phyloP scores from a whole-genome alignment of 495 filamentous ascomycete genomes.

The Aspergillus homomorphus region DNA sequence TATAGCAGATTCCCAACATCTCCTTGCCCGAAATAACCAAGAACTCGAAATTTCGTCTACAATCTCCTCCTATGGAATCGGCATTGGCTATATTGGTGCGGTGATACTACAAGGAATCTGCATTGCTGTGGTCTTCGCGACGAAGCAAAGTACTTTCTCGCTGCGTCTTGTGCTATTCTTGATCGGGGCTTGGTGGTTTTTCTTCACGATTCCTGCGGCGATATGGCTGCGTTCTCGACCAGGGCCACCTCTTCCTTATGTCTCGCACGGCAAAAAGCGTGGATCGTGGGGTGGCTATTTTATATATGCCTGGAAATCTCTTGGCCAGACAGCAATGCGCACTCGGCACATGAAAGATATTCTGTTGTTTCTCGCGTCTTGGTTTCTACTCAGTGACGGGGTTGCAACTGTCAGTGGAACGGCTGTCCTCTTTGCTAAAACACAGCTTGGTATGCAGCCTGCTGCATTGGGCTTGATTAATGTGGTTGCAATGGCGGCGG shows the following conservation, averaged over 20 bases:
- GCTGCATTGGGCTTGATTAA: conserved; percentile 90
- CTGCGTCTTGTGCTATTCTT: conserved; percentile 80
- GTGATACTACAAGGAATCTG: conserved; percentile 74
- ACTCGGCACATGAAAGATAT: conserved; percentile 82
- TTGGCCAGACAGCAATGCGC: conserved; percentile 74
- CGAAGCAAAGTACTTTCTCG: conserved; percentile 71
- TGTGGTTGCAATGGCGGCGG: conserved; percentile 79
- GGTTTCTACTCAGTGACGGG: conserved; percentile 91
- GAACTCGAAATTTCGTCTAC: conserved; percentile 74
- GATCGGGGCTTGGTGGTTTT: conserved; percentile 91
- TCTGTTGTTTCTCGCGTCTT: conserved; percentile 80
- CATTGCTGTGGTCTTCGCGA: conserved; percentile 66
- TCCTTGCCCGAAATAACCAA: conserved; percentile 35
- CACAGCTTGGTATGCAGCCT: conserved; percentile 81
- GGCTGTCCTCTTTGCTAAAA: conserved; percentile 94
- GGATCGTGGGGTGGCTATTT: conserved; percentile 62
- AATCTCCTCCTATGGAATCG: conserved; percentile 87
- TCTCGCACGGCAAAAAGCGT: conserved; percentile 33
- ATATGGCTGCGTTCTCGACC: conserved; percentile 89
- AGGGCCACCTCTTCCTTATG: conserved; percentile 66
- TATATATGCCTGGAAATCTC: conserved; percentile 76
- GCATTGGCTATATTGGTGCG: conserved; percentile 83
- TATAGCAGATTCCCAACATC: conserved; percentile 9
- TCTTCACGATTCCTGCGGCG: conserved; percentile 85
- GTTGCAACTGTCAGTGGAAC: conserved; percentile 95